Base-by-base conservation (phyloP, 345 rosid species). In the Boechera stricta region DNA sequence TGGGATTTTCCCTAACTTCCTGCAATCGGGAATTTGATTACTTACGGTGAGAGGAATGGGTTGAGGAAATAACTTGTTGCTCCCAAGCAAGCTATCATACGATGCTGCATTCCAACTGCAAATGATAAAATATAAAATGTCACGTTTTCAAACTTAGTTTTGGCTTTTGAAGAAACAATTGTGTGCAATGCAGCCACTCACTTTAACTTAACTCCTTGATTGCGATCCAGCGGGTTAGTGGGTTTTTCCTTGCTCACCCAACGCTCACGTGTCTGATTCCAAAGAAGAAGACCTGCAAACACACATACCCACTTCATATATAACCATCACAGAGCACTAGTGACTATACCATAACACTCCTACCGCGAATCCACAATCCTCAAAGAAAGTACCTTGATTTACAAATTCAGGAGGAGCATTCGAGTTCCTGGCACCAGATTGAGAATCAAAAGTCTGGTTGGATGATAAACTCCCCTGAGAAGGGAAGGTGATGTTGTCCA, bases 41-140 rank as follows among this genome's bases (percentile, higher is more conserved):
- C 86, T 86, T 84, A 91, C 97, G n/a, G 85, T 56, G 45, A 91
- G 97, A 69, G 97, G 97, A 71, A 91, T 82, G 9, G 89, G 91
- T 66, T 83, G 89, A 18, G 91, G 89, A 75, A 91, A 91, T 8
- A 90, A 87, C 84, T 88, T 91, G 86, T 88, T 91, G 86, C 89
- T 91, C 71, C 97, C 92, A 4, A 91, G 88, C 72, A 91, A 86
- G 83, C 77, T 86, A 61, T 89, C 97, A 62, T 88, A 91, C 2
- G 94, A 71, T 7, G 84, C 87, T 11, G 84, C 84, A 13, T 91
- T 84, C 91, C 91, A 91, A 85, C 97, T 91, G 87, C 90, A 84
- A 76, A 83, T n/a, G 32, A 52, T 49, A 1, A 18, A 63, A 59
- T 29, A 66, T 12, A 31, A 44, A 10, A 13, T 5, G 24, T 24